Conservation (phyloP, 305 asterid species). For the Solanum hybrid region DNA sequence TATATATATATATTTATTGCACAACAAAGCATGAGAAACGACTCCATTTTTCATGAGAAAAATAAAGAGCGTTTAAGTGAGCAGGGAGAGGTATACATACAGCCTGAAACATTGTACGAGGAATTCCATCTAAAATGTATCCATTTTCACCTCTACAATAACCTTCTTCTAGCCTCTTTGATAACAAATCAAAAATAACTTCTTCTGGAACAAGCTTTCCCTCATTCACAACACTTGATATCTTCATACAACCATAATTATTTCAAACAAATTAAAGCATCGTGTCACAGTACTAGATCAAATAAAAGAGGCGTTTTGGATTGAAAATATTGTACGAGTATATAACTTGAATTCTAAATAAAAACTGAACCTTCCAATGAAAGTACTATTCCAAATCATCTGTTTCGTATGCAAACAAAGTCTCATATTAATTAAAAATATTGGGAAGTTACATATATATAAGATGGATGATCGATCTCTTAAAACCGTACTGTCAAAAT, state of each 20-base stretch:
- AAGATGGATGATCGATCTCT: no score
- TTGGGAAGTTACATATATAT: no score
- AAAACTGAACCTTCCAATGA: not conserved
- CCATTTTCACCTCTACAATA: conserved; percentile 76
- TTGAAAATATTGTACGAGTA: not conserved
- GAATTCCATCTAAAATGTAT: conserved; percentile 86
- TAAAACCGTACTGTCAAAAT: no score
- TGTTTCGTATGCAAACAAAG: no score
- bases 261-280: not conserved
- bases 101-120: conserved; percentile 75
- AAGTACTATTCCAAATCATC: not conserved
- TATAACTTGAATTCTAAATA: not conserved
- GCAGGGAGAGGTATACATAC: conserved; percentile 18
- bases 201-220: conserved; percentile 74
- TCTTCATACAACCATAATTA: conserved; percentile 22
- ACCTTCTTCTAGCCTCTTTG: conserved; percentile 83
- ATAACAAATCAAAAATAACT: conserved; percentile 61
- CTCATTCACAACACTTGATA: conserved; percentile 57
- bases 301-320: no score
- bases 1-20: conserved; percentile 24
- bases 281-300: not conserved
- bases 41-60: not conserved
- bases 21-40: not conserved
- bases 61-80: not conserved
- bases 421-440: no score